Base-by-base conservation (phyloP, 129 eudicot species). In the Lactuca sativa region DNA sequence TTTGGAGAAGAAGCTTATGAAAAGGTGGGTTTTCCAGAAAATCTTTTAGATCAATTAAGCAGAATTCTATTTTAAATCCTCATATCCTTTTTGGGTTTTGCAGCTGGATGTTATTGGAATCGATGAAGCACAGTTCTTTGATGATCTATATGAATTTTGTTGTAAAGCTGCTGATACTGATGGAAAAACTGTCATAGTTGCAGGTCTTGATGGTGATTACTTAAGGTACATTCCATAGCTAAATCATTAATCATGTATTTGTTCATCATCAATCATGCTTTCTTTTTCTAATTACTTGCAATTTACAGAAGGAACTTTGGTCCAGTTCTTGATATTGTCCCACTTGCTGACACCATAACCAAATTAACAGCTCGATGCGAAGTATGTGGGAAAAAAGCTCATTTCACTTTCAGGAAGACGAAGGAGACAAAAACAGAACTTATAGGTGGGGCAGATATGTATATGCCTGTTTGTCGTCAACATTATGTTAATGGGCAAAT, bases 391-490 rank as follows among this genome's bases (percentile, higher is more conserved):
- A 87, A 87, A 62, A 70, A 78, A 0, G 99, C 99, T 3, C 81
- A 85, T 66, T 95, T 95, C 65, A 95, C 97, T 2, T 59, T 87
- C 32, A 76, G 97, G 75, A 95, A 90, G 82, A 83, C 85, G 0
- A 86, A 67, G 4, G 89, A 87, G 66, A 80, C 84, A 0, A 55
- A 79, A 60, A 88, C 88, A 1, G 93, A 91, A 76, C 85, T 91
- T 32, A 84, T 95, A 11, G 99, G 93, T 33, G 99, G 99, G 31
- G 84, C 90, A 10, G 96, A 90, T 81, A 66, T 84, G 34, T 95
- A 90, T 82, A 95, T 95, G 91, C 99, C 99, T 9, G 97, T 95
- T 62, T 95, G 99, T 70, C 93, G 97, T n/a, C 97, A 73, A 57
- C 99, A 95, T 76, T 95, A 90, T 78, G 84, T 73, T 14, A 83